Evolutionary conservation across 164 flowering plant genomes (phyloP), one percentile per base, ranked within the genome.

Genomic region (Warburgia ugandensis): DNA sequence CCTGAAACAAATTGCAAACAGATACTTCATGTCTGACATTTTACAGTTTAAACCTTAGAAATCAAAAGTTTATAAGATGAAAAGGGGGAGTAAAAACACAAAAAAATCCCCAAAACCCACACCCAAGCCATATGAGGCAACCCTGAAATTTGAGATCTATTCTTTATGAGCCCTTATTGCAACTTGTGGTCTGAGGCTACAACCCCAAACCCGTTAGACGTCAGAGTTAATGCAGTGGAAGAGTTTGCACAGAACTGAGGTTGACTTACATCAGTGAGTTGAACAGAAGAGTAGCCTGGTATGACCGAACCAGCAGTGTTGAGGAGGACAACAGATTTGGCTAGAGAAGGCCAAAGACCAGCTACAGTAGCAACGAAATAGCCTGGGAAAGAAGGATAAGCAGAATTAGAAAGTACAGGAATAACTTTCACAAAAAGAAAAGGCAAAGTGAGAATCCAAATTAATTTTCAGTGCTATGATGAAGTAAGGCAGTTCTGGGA

Each of bases 291-390:
- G 62, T 68, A 77, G 54, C 64, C 80, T 12, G 88, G 80, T 59
- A 76, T 57, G 29, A 80, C 60, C 33, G 65, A 65, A 52, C 96
- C 96, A 67, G 88, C 96, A 48, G 81, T 60, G 59, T 88, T 88
- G 39, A 88, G 56, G 56, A 88, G 88, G 50, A 76, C 73, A 54
- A 75, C 57, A 55, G 94, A 80, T 71, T 75, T 77, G 50, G 54
- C 82, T 67, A 80, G 43, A 49, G 74, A 54, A 65, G 83, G 79
- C 91, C 90, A 88, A 50, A 80, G 68, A 48, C 84, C 72, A 51
- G 86, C 84, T 46, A 73, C 70, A 55, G 77, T 66, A 42, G 96
- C 67, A 58, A 58, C 74, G 68, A 80, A 42, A 56, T 82, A 84
- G 21, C 94, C 96, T 88, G 75, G 29, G 22, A 55, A 50, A 11